Evolutionary conservation across 2,329 filamentous ascomycete species (phyloP).

Genomic region (Teratosphaeria nubilosa): DNA sequence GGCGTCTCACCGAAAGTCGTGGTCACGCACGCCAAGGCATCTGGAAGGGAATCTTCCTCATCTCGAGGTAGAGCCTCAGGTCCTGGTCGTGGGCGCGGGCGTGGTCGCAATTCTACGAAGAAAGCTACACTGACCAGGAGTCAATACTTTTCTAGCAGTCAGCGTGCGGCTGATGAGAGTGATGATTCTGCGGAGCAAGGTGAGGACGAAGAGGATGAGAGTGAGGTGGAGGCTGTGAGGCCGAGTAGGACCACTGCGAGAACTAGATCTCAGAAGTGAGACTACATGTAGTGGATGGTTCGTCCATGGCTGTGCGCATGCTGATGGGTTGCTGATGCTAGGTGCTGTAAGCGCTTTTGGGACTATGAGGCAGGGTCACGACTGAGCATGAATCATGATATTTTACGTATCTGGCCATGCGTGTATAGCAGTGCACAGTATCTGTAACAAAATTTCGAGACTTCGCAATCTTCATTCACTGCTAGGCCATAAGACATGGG

Average conservation of each 20-base stretch:
- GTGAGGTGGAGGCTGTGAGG: constrained; percentile 20
- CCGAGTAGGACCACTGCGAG: constrained; percentile 22
- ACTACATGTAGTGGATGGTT: neutral
- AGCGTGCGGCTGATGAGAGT: constrained; percentile 6
- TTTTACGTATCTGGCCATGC: no score
- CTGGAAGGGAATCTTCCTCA: neutral
- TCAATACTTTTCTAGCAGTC: constrained; percentile 17
- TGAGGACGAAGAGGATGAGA: constrained; percentile 10
- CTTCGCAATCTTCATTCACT: no score
- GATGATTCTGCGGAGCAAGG: constrained; percentile 6
- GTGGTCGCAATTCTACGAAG: constrained; percentile 8
- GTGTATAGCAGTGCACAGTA: no score
- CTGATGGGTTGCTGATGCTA: neutral
- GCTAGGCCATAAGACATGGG: no score
- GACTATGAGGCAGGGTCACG: no score
- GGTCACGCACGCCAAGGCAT: neutral
- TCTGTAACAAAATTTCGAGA: no score
- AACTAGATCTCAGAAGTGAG: constrained; percentile 22
- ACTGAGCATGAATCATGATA: no score
- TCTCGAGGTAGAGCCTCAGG: constrained; percentile 3
- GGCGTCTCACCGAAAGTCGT: neutral
- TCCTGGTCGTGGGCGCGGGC: neutral
- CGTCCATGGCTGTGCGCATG: neutral
- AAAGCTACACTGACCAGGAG: constrained; percentile 20
- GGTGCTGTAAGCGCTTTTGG: neutral